These are phyloP conservation scores for Elsinoe perseae DNA, from an alignment of 2,329 filamentous ascomycete species.

Conservation along the genomic window DNA sequence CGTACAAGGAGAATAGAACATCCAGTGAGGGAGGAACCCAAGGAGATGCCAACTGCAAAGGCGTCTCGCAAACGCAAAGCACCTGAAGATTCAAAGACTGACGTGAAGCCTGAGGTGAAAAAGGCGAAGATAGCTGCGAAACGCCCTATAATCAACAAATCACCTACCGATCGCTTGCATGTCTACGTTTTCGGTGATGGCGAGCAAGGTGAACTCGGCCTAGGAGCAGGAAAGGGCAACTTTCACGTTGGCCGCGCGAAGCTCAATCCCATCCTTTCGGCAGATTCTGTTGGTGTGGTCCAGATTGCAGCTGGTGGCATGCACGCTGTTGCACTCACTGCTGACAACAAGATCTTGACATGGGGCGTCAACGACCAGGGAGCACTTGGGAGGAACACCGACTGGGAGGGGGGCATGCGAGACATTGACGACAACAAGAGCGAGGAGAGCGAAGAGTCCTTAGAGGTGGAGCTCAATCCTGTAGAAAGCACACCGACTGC, in stretches of 20 bases:
- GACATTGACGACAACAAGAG: conserved; percentile 50
- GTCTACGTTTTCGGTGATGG: conserved; percentile 77
- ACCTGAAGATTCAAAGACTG: conserved; percentile 20
- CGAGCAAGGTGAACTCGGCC: conserved; percentile 70
- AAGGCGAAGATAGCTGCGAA: conserved; percentile 21
- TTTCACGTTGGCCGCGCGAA: conserved; percentile 72
- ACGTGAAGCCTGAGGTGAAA: conserved; percentile 18
- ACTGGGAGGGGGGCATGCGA: conserved; percentile 55
- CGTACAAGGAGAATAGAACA: not conserved
- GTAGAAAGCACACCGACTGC: conserved; percentile 58
- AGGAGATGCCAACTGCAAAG: conserved; percentile 15
- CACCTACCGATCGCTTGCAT: conserved; percentile 57
- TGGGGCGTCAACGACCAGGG: conserved; percentile 87
- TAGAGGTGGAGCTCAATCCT: conserved; percentile 57
- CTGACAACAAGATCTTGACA: conserved; percentile 72
- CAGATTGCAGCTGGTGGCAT: conserved; percentile 73
- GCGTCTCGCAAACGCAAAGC: conserved; percentile 21
- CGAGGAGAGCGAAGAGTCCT: conserved; percentile 47
- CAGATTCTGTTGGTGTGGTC: conserved; percentile 57
- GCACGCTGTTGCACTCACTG: conserved; percentile 69
- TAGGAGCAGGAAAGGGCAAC: conserved; percentile 58
- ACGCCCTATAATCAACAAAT: conserved; percentile 50
- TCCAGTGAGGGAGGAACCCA: conserved; percentile 14
- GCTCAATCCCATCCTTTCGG: conserved; percentile 53
- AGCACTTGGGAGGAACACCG: conserved; percentile 67